A percentile compares a stretch with the other conserved stretches of the same genome.
Conservation (phyloP, 495 filamentous ascomycete species). For the Rusavskia elegans region DNA sequence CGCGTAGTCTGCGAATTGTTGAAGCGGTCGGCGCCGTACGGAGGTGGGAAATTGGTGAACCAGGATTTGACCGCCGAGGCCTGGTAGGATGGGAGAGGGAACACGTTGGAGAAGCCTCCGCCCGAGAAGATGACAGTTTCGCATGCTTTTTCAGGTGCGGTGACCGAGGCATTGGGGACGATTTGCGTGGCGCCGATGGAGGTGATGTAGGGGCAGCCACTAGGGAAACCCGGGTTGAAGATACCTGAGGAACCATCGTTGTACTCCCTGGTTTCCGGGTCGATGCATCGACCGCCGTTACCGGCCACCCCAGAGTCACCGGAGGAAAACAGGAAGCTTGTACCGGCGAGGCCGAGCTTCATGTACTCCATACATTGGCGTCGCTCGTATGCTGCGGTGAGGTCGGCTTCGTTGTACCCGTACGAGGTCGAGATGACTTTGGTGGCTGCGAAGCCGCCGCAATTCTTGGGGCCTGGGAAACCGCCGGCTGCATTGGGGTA, state of each 20-base stretch:
- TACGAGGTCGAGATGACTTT: constrained; percentile 49
- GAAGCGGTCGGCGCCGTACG: constrained; percentile 29
- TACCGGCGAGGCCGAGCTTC: constrained; percentile 49
- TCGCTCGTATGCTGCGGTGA: constrained; percentile 34
- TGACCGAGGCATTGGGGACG: constrained; percentile 18
- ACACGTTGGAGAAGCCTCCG: constrained; percentile 58
- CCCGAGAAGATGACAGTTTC: constrained; percentile 35
- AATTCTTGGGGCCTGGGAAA: constrained; percentile 42
- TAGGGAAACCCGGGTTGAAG: constrained; percentile 34
- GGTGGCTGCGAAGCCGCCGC: constrained; percentile 41
- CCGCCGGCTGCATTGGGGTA: constrained; percentile 34
- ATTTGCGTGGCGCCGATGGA: constrained; percentile 33
- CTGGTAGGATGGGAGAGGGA: constrained; percentile 43
- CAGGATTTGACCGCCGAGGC: constrained; percentile 31
- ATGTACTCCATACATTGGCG: constrained; percentile 45
- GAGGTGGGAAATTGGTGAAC: constrained; percentile 29
- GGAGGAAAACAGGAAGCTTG: constrained; percentile 42
- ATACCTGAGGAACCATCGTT: constrained; percentile 21
- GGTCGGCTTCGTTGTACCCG: constrained; percentile 31
- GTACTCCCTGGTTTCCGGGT: constrained; percentile 23
- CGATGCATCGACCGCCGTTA: constrained; percentile 21
- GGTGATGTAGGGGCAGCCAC: constrained; percentile 35
- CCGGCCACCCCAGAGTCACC: constrained; percentile 44
- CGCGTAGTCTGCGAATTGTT: constrained; percentile 45
- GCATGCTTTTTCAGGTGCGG: constrained; percentile 25